Conservation (phyloP, 176 grass and related monocot genomes). For the Aegilops longissima region DNA sequence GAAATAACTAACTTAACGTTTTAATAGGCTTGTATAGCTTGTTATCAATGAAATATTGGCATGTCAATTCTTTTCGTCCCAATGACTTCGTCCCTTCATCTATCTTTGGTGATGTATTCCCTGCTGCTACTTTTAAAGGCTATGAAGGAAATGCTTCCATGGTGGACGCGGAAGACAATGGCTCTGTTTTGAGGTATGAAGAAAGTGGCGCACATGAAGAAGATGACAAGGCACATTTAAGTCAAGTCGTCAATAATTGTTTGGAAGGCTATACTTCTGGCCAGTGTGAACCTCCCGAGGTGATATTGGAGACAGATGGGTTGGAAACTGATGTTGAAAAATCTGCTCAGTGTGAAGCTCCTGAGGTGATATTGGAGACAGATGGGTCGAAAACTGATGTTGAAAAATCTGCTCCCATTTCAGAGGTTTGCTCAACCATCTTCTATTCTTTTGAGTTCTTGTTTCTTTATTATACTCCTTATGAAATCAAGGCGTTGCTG, state of each 20-base stretch:
- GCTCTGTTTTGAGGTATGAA: slow-evolving; percentile 5
- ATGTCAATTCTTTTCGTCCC: background rate
- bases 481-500: background rate
- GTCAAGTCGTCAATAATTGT: background rate
- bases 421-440: slow-evolving; percentile 33
- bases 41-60: background rate
- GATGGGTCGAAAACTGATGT: slow-evolving; percentile 14
- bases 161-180: slow-evolving; percentile 1
- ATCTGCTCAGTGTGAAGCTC: background rate
- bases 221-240: slow-evolving; percentile 2
- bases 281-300: background rate
- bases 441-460: background rate
- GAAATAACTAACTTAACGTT: background rate
- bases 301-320: slow-evolving; percentile 29
- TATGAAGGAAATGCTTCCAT: slow-evolving; percentile 25
- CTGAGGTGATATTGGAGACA: slow-evolving; percentile 18
- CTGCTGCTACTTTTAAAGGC: slow-evolving; percentile 21
- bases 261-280: slow-evolving; percentile 21
- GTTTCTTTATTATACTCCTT: background rate
- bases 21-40: slow-evolving; percentile 2
- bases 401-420: slow-evolving; percentile 6
- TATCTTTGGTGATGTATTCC: slow-evolving; percentile 32
- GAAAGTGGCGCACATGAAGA: slow-evolving; percentile 23
- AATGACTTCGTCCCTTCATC: background rate
- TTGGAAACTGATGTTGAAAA: background rate